Conservation (phyloP, 2,329 filamentous ascomycete genomes). For the Tympanopsis confertula region DNA sequence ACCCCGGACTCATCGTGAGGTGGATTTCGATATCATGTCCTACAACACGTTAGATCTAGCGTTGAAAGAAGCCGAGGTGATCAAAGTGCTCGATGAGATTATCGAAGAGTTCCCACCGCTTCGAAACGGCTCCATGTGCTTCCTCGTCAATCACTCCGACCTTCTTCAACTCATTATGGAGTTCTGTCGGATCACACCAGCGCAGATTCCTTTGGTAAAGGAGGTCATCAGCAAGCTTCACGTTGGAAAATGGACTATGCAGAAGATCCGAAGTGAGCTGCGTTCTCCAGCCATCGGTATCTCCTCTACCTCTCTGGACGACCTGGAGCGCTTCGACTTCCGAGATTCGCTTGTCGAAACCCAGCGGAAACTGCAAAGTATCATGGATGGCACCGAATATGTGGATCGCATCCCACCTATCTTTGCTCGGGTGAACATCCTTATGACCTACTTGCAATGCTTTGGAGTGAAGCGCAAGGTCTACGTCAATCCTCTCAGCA, state of each 20-base stretch:
- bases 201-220: constrained; percentile 61
- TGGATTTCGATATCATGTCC: constrained; percentile 79
- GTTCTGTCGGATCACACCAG: constrained; percentile 65
- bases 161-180: constrained; percentile 82
- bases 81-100: constrained; percentile 91
- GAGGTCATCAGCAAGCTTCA: constrained; percentile 81
- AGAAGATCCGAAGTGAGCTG: constrained; percentile 71
- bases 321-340: constrained; percentile 84
- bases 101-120: constrained; percentile 69
- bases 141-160: constrained; percentile 80
- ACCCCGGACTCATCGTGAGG: constrained; percentile 47
- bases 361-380: constrained; percentile 42
- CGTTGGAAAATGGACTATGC: constrained; percentile 68
- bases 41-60: constrained; percentile 69
- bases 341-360: constrained; percentile 48
- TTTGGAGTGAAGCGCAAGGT: constrained; percentile 68
- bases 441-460: constrained; percentile 65
- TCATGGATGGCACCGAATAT: constrained; percentile 52
- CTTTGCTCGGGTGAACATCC: constrained; percentile 69
- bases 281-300: constrained; percentile 72
- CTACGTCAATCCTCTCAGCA: constrained; percentile 75
- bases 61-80: constrained; percentile 81
- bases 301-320: constrained; percentile 80
- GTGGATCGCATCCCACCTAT: constrained; percentile 66
- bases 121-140: constrained; percentile 64